Evolutionary conservation across 176 grass and related monocot species (phyloP).

Genomic region (Ampelocalamus luodianensis): DNA sequence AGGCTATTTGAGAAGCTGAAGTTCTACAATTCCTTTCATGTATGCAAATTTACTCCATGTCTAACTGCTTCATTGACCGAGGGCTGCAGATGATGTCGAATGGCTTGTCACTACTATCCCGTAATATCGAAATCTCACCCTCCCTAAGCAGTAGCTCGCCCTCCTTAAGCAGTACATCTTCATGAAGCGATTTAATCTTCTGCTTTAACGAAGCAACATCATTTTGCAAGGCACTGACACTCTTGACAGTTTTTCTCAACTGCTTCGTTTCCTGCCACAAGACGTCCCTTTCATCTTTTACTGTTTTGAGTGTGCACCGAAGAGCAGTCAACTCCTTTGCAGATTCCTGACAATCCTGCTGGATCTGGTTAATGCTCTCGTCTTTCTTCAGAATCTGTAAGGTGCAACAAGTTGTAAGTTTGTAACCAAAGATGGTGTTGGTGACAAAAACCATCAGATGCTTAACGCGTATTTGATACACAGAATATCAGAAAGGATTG

Average conservation of each 20-base stretch:
- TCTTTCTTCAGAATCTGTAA: slow-evolving; percentile 66
- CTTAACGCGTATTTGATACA: background rate
- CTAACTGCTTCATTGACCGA: slow-evolving; percentile 42
- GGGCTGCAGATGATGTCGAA: slow-evolving; percentile 53
- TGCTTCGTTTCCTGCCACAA: slow-evolving; percentile 62
- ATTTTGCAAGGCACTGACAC: slow-evolving; percentile 44
- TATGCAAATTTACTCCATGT: slow-evolving; percentile 51
- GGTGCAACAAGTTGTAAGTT: background rate
- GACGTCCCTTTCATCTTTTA: slow-evolving; percentile 60
- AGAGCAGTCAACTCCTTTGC: slow-evolving; percentile 55
- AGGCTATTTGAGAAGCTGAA: background rate
- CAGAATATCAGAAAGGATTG: background rate
- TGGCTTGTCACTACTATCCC: slow-evolving; percentile 53
- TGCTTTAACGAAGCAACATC: slow-evolving; percentile 55
- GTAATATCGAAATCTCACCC: slow-evolving; percentile 68
- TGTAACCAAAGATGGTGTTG: slow-evolving; percentile 10
- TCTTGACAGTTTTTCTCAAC: slow-evolving; percentile 44
- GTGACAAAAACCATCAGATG: background rate
- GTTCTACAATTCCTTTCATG: slow-evolving; percentile 1
- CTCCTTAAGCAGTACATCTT: slow-evolving; percentile 69
- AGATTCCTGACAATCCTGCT: slow-evolving; percentile 55
- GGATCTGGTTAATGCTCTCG: slow-evolving; percentile 51
- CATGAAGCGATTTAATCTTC: slow-evolving; percentile 60
- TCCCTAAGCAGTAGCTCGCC: slow-evolving; percentile 65
- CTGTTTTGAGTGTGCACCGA: slow-evolving; percentile 57